Percentiles rank a stretch among this genome's conserved stretches.
These are phyloP conservation scores for Berberis thunbergii DNA, from an alignment of 164 flowering plant species.

Conservation along the genomic window DNA sequence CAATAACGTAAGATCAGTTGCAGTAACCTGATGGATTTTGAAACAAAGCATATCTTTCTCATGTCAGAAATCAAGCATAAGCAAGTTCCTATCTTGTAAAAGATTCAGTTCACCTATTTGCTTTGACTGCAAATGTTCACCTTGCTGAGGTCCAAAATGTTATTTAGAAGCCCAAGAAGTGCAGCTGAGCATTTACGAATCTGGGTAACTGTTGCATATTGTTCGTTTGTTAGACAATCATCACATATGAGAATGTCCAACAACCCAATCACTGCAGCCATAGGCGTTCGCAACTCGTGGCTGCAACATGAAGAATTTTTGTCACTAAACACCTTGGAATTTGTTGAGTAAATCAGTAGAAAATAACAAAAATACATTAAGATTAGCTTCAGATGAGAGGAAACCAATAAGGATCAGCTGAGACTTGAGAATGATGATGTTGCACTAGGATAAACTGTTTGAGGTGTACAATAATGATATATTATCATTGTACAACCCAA, in stretches of 20 bases:
- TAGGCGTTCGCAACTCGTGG: slow-evolving; percentile 96
- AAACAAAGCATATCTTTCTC: too few species aligned
- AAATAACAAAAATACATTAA: background rate
- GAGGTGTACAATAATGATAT: too few species aligned
- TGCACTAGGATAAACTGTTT: too few species aligned
- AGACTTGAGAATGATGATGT: too few species aligned
- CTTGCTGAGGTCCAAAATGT: slow-evolving; percentile 95
- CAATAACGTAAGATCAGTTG: too few species aligned
- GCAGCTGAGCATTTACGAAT: slow-evolving; percentile 95
- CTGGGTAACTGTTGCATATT: slow-evolving; percentile 71
- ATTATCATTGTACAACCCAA: too few species aligned
- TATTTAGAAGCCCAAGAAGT: slow-evolving; percentile 86
- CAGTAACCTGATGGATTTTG: too few species aligned
- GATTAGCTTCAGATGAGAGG: too few species aligned
- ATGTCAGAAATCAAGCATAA: background rate
- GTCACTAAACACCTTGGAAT: background rate
- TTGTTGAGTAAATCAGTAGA: background rate
- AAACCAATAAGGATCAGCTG: too few species aligned
- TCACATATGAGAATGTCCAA: slow-evolving; percentile 90
- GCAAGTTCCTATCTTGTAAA: background rate
- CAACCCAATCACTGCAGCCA: slow-evolving; percentile 98
- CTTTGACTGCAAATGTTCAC: slow-evolving; percentile 22
- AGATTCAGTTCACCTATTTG: background rate
- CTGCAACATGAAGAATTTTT: slow-evolving; percentile 30
- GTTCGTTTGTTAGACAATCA: slow-evolving; percentile 77